Percentiles rank a stretch among this genome's conserved stretches.
These are phyloP conservation scores for Puccinia hordei DNA, from an alignment of 1,284 basidiomycete species.

Conservation along the genomic window DNA sequence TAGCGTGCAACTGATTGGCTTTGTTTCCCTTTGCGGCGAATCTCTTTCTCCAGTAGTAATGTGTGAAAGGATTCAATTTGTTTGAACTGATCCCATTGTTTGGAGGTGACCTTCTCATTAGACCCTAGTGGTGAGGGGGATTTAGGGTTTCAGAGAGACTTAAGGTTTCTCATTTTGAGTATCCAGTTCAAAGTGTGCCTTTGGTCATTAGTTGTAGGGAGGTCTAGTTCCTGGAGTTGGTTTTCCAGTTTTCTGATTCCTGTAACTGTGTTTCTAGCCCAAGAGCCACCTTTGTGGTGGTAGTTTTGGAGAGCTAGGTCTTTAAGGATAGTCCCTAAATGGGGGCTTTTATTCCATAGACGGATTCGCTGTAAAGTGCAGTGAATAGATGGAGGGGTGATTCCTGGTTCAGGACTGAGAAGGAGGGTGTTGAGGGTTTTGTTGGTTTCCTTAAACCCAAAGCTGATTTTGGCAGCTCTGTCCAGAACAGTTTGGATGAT, in stretches of 20 bases:
- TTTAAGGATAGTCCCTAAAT: neutral
- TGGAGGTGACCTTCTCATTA: neutral
- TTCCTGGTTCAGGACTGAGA: neutral
- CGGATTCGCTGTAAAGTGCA: neutral
- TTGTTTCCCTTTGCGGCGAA: neutral
- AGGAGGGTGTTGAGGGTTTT: neutral
- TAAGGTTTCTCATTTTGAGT: neutral
- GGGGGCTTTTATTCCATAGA: neutral
- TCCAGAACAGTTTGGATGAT: neutral
- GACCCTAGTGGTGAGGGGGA: neutral
- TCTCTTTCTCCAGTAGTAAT: too few species aligned
- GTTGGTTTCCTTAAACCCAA: neutral
- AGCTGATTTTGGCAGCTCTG: neutral
- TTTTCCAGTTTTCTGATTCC: neutral
- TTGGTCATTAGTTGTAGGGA: too few species aligned
- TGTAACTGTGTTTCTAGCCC: neutral
- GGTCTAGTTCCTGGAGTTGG: neutral
- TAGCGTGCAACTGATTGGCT: neutral
- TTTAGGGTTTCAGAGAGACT: neutral
- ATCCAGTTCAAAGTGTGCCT: neutral
- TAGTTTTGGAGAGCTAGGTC: neutral
- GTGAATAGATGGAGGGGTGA: neutral
- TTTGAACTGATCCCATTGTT: neutral
- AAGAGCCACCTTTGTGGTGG: neutral
- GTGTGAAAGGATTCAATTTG: neutral